Conservation (phyloP, 179 eudicot genomes). For the Actinidia chinensis region DNA sequence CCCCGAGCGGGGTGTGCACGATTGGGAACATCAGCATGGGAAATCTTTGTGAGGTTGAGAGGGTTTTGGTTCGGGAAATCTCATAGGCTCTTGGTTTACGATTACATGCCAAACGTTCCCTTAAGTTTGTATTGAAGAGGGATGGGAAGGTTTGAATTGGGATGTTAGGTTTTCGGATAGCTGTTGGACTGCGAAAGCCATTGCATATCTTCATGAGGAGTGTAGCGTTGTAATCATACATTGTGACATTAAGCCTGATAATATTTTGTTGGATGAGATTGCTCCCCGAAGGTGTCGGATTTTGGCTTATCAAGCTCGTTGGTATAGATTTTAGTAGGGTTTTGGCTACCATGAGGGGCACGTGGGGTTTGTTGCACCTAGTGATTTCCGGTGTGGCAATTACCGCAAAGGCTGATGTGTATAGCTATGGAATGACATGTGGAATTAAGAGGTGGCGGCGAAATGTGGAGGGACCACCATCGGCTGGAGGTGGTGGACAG, state of each 20-base stretch:
- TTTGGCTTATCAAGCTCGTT: conserved; percentile 81
- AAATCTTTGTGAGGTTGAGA: conserved; percentile 73
- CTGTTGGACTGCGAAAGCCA: conserved; percentile 70
- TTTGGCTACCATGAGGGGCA: conserved; percentile 79
- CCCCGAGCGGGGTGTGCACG: conserved; percentile 82
- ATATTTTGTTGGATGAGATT: conserved; percentile 64
- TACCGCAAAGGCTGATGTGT: conserved; percentile 80
- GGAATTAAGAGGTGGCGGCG: conserved; percentile 72
- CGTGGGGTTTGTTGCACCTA: conserved; percentile 96
- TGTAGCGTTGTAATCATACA: conserved; percentile 80
- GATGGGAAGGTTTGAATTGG: conserved; percentile 61
- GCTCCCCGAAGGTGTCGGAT: conserved; percentile 72
- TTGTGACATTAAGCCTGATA: conserved; percentile 87
- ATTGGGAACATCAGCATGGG: conserved; percentile 87
- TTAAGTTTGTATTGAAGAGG: conserved; percentile 54
- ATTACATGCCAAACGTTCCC: conserved; percentile 81
- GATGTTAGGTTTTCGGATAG: conserved; percentile 63
- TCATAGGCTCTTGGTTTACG: conserved; percentile 75
- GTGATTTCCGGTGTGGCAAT: conserved; percentile 86
- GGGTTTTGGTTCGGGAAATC: conserved; percentile 75
- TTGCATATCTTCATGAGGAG: conserved; percentile 80
- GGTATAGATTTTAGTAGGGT: conserved; percentile 82
- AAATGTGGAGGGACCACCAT: conserved; percentile 68
- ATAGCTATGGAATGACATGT: conserved; percentile 87
- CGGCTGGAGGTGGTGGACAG: conserved; percentile 25